Percentiles rank a stretch among this genome's conserved stretches.
phyloP scores from a whole-genome alignment of 768 basidiomycete species.

The Dioszegia hungarica region DNA sequence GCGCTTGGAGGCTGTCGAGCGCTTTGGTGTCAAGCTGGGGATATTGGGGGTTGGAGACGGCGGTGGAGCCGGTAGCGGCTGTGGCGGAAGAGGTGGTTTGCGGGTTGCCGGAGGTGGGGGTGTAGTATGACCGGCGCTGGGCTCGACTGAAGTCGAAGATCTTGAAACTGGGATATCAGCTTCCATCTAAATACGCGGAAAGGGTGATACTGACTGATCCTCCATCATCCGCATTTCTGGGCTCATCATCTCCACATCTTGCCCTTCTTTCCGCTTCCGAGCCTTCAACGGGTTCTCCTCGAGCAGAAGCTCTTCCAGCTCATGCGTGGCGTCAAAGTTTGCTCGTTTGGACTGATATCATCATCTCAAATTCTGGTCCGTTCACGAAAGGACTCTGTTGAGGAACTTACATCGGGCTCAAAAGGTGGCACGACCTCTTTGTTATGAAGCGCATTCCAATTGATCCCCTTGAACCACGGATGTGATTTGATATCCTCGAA shows the following conservation, averaged over 20 bases:
- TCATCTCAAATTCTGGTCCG: background rate
- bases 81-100: constrained; percentile 22
- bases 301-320: constrained; percentile 87
- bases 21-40: background rate
- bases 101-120: constrained; percentile 53
- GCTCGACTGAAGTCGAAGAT: constrained; percentile 89
- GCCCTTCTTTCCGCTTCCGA: constrained; percentile 80
- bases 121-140: constrained; percentile 86
- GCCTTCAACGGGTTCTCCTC: constrained; percentile 98
- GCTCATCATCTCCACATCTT: constrained; percentile 77
- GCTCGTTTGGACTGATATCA: constrained; percentile 82
- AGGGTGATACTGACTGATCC: constrained; percentile 64
- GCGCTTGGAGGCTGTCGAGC: constrained; percentile 2
- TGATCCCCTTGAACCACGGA: constrained; percentile 74
- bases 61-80: constrained; percentile 20
- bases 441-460: constrained; percentile 72
- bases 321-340: constrained; percentile 97
- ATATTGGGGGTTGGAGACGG: constrained; percentile 14
- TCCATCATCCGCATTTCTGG: constrained; percentile 97
- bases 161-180: constrained; percentile 61
- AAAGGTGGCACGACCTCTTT: constrained; percentile 70
- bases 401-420: constrained; percentile 76
- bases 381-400: background rate
- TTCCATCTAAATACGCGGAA: background rate
- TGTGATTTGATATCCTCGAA: constrained; percentile 72